Percentiles rank a stretch among this genome's conserved stretches.
phyloP scores from a whole-genome alignment of 2,329 filamentous ascomycete species.

The Aspergillus ochraceus region DNA sequence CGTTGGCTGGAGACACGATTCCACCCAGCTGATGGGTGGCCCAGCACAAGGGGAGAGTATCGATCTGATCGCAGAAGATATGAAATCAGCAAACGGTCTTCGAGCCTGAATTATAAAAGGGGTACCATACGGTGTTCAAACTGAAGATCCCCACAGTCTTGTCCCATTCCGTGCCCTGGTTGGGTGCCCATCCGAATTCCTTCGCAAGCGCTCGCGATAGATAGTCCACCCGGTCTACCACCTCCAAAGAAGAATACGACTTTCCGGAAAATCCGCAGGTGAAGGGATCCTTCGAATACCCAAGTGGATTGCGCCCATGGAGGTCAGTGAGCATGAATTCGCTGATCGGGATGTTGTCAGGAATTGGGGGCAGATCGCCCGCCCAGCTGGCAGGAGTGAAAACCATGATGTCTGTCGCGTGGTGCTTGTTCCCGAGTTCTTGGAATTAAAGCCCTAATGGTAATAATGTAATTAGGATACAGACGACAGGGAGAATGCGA shows the following conservation, averaged over 20 bases:
- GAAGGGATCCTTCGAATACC: slow-evolving; percentile 67
- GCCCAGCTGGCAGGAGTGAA: slow-evolving; percentile 44
- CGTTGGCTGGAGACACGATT: slow-evolving; percentile 72
- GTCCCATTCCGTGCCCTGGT: slow-evolving; percentile 75
- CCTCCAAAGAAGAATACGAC: slow-evolving; percentile 63
- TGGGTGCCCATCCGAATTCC: slow-evolving; percentile 69
- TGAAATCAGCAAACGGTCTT: background rate
- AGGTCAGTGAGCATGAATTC: slow-evolving; percentile 76
- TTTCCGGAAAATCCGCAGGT: slow-evolving; percentile 74
- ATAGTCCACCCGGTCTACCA: slow-evolving; percentile 64
- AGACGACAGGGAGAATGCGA: background rate
- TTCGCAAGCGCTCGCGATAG: slow-evolving; percentile 69
- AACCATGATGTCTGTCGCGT: slow-evolving; percentile 38
- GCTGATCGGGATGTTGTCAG: slow-evolving; percentile 71
- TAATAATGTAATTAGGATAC: background rate
- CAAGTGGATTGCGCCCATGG: slow-evolving; percentile 65
- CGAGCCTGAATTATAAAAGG: background rate
- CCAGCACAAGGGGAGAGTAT: slow-evolving; percentile 71
- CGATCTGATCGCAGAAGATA: slow-evolving; percentile 54
- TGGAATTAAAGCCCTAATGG: background rate
- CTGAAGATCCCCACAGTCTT: slow-evolving; percentile 76
- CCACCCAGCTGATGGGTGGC: slow-evolving; percentile 74
- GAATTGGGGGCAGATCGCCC: slow-evolving; percentile 54
- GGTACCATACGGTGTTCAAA: slow-evolving; percentile 68
- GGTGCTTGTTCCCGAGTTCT: background rate